Evolutionary conservation across 495 filamentous ascomycete genomes (phyloP).

Genomic region (Penicillium nucicola): DNA sequence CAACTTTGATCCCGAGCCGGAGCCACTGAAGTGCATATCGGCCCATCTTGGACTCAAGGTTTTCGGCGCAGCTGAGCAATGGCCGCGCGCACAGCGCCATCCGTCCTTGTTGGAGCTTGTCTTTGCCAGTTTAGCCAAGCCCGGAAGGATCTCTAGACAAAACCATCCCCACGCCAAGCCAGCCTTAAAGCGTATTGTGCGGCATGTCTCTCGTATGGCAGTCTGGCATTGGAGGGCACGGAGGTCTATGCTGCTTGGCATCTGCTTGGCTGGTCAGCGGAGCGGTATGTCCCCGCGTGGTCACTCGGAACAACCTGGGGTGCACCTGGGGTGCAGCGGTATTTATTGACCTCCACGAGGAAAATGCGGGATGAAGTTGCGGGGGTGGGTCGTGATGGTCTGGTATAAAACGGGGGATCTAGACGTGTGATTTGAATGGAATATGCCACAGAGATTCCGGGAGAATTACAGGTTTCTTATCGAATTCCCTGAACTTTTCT

Average conservation of each 20-base stretch:
- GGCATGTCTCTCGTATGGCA: constrained; percentile 8
- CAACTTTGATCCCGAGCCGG: background rate
- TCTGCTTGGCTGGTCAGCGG: constrained; percentile 13
- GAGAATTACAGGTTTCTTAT: background rate
- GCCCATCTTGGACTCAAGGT: background rate
- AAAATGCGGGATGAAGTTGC: constrained; percentile 14
- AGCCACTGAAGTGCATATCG: constrained; percentile 1
- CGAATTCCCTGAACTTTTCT: background rate
- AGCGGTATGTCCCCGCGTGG: constrained; percentile 9
- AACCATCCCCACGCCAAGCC: constrained; percentile 14
- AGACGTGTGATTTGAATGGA: background rate
- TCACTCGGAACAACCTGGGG: constrained; percentile 5
- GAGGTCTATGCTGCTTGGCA: constrained; percentile 16
- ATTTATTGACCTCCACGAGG: constrained; percentile 5
- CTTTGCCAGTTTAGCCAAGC: constrained; percentile 9
- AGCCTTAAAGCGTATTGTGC: constrained; percentile 3
- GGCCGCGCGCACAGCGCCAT: constrained; percentile 13
- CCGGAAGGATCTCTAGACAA: constrained; percentile 14
- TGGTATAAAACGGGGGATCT: background rate
- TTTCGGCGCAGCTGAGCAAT: constrained; percentile 10
- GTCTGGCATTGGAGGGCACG: constrained; percentile 13
- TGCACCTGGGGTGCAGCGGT: background rate
- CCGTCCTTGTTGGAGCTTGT: constrained; percentile 1
- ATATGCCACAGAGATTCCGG: background rate
- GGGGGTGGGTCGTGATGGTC: background rate